Percentiles rank a stretch among this genome's conserved stretches.
These are phyloP conservation scores for Inga oerstediana DNA, from an alignment of 306 rosid species.

Conservation along the genomic window DNA sequence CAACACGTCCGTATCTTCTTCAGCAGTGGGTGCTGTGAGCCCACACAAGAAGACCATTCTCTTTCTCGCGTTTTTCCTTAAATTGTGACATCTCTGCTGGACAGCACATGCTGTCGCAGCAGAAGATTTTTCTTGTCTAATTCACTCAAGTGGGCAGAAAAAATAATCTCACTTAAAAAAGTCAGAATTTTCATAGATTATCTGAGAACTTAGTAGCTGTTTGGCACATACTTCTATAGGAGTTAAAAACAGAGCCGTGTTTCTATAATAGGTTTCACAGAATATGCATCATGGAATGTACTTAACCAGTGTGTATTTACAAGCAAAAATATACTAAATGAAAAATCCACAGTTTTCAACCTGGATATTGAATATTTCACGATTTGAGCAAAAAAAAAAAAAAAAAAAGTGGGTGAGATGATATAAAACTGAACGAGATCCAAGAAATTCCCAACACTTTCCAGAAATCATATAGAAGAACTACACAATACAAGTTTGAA, in stretches of 20 bases:
- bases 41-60: no score
- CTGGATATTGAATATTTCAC: neutral
- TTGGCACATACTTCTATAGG: neutral
- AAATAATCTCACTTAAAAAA: constrained; percentile 1
- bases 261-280: neutral
- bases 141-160: neutral
- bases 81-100: neutral
- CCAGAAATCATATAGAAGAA: neutral
- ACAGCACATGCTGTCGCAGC: neutral
- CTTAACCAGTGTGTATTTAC: neutral
- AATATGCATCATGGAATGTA: neutral
- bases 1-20: neutral
- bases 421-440: neutral
- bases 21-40: no score
- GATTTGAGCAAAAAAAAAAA: neutral
- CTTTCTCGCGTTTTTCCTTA: no score
- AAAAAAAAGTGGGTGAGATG: no score
- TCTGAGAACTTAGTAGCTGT: neutral
- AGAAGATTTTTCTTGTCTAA: neutral
- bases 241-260: neutral
- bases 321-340: neutral
- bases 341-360: neutral
- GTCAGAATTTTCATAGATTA: neutral
- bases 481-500: neutral
- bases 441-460: neutral